Conservation (phyloP, 2,329 filamentous ascomycete genomes). For the Cercospora nicotianae region DNA sequence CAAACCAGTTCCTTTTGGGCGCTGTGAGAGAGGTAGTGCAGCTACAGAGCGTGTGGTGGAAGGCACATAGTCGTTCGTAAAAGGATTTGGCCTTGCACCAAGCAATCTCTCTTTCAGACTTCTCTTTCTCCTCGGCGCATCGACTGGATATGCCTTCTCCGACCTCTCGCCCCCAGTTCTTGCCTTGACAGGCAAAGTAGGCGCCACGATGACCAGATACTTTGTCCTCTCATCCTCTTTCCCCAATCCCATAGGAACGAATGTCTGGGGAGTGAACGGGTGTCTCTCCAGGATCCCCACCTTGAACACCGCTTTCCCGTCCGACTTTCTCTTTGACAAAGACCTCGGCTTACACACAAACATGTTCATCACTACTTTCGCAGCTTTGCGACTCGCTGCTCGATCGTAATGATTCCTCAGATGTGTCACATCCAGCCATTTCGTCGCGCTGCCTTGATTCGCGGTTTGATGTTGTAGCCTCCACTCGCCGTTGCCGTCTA, state of each 20-base stretch:
- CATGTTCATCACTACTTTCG: slow-evolving; percentile 74
- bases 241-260: slow-evolving; percentile 69
- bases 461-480: slow-evolving; percentile 56
- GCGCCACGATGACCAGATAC: slow-evolving; percentile 88
- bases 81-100: slow-evolving; percentile 44
- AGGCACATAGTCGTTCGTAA: slow-evolving; percentile 53
- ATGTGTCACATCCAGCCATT: slow-evolving; percentile 77
- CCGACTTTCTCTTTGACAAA: slow-evolving; percentile 40
- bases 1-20: slow-evolving; percentile 53
- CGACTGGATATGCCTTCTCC: slow-evolving; percentile 40
- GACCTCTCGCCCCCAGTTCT: slow-evolving; percentile 1
- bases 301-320: slow-evolving; percentile 53
- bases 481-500: slow-evolving; percentile 18
- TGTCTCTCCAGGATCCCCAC: slow-evolving; percentile 82
- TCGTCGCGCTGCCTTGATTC: slow-evolving; percentile 87
- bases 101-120: slow-evolving; percentile 45
- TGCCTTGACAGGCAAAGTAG: slow-evolving; percentile 58
- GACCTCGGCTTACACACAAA: slow-evolving; percentile 77
- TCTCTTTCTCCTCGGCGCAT: slow-evolving; percentile 39
- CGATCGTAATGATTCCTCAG: slow-evolving; percentile 70
- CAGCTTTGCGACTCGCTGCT: slow-evolving; percentile 59
- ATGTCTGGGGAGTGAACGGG: slow-evolving; percentile 92
- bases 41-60: slow-evolving; percentile 28
- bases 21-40: background rate
- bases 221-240: slow-evolving; percentile 48